A percentile compares a stretch with the other conserved stretches of the same genome.
phyloP scores from a whole-genome alignment of 2,329 filamentous ascomycete species.

The Waltergamsia citrina region DNA sequence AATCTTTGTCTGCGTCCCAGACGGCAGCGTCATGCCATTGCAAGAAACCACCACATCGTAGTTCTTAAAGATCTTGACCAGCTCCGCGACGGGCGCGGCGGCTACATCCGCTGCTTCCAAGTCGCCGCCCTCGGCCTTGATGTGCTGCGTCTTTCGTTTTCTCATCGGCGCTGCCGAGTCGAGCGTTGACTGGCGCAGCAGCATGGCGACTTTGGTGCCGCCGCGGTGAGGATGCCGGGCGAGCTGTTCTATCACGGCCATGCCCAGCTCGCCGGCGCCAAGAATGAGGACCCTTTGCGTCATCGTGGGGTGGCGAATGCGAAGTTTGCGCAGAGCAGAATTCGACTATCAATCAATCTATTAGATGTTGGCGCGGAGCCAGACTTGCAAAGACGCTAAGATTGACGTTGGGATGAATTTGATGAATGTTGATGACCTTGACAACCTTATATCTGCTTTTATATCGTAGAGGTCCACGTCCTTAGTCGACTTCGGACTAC shows the following conservation, averaged over 20 bases:
- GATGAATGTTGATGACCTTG: no score
- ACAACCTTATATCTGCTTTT: no score
- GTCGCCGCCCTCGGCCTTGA: conserved; percentile 25
- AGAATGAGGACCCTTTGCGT: conserved; percentile 42
- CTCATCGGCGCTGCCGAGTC: conserved; percentile 25
- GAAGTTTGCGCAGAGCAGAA: neutral
- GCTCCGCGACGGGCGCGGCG: conserved; percentile 18
- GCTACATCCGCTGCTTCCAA: conserved; percentile 36
- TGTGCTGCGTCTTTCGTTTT: conserved; percentile 17
- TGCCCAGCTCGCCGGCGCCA: conserved; percentile 58
- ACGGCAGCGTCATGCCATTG: conserved; percentile 47
- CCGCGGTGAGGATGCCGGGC: conserved; percentile 29
- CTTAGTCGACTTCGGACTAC: no score
- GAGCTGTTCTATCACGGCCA: conserved; percentile 42
- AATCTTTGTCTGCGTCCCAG: conserved; percentile 49
- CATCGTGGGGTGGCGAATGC: neutral
- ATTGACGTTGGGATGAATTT: no score
- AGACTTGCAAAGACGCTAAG: no score
- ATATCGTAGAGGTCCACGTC: no score
- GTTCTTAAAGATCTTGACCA: conserved; percentile 29
- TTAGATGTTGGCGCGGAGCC: no score
- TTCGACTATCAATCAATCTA: neutral
- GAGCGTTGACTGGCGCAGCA: conserved; percentile 41
- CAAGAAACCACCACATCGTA: conserved; percentile 51
- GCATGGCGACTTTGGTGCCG: conserved; percentile 33